phyloP scores from a whole-genome alignment of 768 basidiomycete genomes.

The Suillus discolor region DNA sequence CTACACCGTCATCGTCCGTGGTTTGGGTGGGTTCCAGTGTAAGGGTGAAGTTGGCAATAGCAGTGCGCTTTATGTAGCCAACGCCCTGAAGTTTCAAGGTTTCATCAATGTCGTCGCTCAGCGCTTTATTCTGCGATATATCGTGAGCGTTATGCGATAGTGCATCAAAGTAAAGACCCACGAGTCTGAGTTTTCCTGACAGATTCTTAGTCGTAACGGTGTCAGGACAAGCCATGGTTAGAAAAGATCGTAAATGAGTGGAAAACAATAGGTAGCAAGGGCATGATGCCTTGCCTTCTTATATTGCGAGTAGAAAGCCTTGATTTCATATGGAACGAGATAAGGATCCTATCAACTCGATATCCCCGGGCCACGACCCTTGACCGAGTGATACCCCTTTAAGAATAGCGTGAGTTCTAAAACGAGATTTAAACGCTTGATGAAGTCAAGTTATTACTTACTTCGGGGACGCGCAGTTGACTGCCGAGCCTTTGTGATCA shows the following conservation, averaged over 20 bases:
- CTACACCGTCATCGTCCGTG: constrained; percentile 55
- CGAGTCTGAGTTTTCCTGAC: constrained; percentile 1
- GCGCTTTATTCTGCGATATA: constrained; percentile 54
- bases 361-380: not conserved
- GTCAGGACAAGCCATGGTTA: constrained; percentile 1
- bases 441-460: not conserved
- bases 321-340: not conserved
- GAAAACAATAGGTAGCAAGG: not conserved
- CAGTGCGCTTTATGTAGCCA: constrained; percentile 63
- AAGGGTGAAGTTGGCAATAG: constrained; percentile 54
- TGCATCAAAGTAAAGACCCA: not conserved
- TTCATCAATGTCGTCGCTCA: constrained; percentile 57
- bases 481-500: not conserved
- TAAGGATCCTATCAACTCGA: not conserved
- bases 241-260: not conserved
- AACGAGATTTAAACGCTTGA: not conserved
- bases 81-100: constrained; percentile 67
- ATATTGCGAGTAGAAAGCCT: not conserved
- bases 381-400: not conserved
- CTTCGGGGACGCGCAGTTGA: not conserved
- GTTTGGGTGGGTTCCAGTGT: constrained; percentile 61
- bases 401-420: not conserved
- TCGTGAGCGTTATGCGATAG: too few relatives aligned
- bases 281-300: not conserved
- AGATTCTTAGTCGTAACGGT: not conserved